Evolutionary conservation across 2,329 filamentous ascomycete species (phyloP).

Genomic region (Orbilia ellipsospora): DNA sequence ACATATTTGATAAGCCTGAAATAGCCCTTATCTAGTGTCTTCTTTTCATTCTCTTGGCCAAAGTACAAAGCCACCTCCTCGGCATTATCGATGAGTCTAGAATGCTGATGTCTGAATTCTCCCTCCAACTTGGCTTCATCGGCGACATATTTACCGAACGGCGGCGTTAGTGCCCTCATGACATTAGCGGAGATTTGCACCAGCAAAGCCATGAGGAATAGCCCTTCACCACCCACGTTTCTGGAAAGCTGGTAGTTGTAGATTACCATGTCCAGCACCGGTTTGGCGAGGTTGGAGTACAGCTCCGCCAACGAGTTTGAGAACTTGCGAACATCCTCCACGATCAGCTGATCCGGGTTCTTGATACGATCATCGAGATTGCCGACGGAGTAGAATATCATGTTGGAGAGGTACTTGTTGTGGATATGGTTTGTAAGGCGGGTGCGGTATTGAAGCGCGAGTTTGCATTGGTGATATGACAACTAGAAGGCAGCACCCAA

Average conservation of each 20-base stretch:
- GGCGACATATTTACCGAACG: constrained; percentile 96
- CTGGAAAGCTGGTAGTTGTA: constrained; percentile 95
- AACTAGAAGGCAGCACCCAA: constrained; percentile 68
- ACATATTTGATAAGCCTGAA: constrained; percentile 99
- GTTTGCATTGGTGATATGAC: constrained; percentile 94
- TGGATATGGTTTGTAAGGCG: constrained; percentile 94
- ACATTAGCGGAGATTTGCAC: constrained; percentile 92
- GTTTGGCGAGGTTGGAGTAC: constrained; percentile 96
- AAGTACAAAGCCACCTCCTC: constrained; percentile 94
- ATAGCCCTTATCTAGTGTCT: constrained; percentile 96
- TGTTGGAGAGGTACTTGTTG: constrained; percentile 93
- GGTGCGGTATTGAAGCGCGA: constrained; percentile 91
- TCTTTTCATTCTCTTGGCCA: constrained; percentile 93
- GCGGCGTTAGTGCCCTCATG: constrained; percentile 93
- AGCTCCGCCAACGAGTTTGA: constrained; percentile 93
- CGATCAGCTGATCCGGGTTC: constrained; percentile 97
- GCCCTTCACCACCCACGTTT: constrained; percentile 93
- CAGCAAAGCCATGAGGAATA: constrained; percentile 93
- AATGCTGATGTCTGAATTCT: constrained; percentile 96
- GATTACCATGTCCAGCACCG: constrained; percentile 91
- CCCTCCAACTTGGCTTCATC: constrained; percentile 94
- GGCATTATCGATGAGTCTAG: constrained; percentile 91
- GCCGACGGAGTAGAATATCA: constrained; percentile 97
- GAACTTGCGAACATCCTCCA: constrained; percentile 95
- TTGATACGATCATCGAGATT: constrained; percentile 97